These are phyloP conservation scores for Oryza longistaminata DNA, from an alignment of 176 grass and related monocot species.

Conservation along the genomic window DNA sequence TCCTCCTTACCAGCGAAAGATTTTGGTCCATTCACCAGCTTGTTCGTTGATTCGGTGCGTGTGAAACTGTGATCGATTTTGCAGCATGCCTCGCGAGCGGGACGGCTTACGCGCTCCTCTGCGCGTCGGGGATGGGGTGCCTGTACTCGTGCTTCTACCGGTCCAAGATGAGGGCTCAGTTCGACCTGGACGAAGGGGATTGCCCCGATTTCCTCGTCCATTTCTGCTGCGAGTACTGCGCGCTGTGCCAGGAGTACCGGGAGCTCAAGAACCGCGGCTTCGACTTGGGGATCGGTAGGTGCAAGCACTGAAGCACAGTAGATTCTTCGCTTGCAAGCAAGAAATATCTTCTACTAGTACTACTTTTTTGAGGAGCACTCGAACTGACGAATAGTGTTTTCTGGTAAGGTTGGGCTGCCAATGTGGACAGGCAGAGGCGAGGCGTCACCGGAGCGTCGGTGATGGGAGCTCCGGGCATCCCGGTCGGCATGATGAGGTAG, in stretches of 20 bases:
- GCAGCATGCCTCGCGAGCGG: conserved; percentile 71
- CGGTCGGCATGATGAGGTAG: conserved; percentile 70
- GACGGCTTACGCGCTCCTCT: conserved; percentile 46
- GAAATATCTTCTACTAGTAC: neutral
- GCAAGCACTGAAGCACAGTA: neutral
- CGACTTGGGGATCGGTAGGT: conserved; percentile 87
- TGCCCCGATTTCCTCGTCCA: conserved; percentile 80
- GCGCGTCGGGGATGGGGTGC: conserved; percentile 59
- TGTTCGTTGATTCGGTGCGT: neutral
- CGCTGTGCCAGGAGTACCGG: conserved; percentile 82
- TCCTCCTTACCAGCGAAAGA: neutral
- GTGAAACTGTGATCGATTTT: neutral
- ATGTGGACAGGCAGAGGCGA: conserved; percentile 72
- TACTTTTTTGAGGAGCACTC: neutral
- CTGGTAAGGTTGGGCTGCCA: conserved; percentile 68
- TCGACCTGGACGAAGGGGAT: conserved; percentile 69
- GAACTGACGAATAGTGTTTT: neutral
- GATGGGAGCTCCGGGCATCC: conserved; percentile 72
- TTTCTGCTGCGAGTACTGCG: conserved; percentile 83
- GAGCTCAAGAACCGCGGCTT: conserved; percentile 88
- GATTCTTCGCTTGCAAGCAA: neutral
- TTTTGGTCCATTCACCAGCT: neutral
- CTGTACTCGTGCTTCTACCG: conserved; percentile 87
- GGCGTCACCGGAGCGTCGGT: conserved; percentile 45
- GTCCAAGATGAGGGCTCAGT: conserved; percentile 66